A percentile compares a stretch with the other conserved stretches of the same genome.
phyloP scores from a whole-genome alignment of 129 eudicot species.

The Artemisia annua region DNA sequence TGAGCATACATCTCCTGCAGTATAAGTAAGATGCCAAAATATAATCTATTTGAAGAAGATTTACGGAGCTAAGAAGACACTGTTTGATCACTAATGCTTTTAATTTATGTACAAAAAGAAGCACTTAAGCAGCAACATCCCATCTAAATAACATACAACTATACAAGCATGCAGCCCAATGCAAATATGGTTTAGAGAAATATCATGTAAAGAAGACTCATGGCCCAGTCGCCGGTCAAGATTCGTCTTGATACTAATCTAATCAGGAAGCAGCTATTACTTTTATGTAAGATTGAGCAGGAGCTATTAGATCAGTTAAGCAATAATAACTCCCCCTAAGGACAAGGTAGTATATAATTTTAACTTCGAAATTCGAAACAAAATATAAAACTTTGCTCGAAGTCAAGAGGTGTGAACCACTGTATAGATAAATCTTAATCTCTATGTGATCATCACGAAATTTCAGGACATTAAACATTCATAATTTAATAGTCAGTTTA shows the following conservation, averaged over 20 bases:
- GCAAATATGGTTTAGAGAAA: conserved; percentile 7
- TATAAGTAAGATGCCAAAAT: conserved; percentile 13
- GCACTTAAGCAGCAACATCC: not conserved
- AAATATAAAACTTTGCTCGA: not conserved
- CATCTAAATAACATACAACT: not conserved
- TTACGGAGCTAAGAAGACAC: conserved; percentile 4
- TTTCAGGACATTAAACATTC: not conserved
- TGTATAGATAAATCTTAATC: not conserved
- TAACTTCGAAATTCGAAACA: not conserved
- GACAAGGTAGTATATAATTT: not conserved
- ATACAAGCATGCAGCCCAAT: conserved; percentile 14
- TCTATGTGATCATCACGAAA: not conserved
- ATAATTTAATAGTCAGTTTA: not conserved
- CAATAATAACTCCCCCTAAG: not conserved
- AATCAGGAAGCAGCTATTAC: conserved; percentile 11
- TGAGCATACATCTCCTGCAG: conserved; percentile 94
- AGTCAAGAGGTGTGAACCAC: not conserved
- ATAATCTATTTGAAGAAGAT: not conserved
- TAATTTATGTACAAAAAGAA: conserved; percentile 1
- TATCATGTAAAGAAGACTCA: not conserved
- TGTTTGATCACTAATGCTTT: conserved; percentile 4
- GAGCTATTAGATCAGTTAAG: not conserved
- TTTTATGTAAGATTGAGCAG: conserved; percentile 6
- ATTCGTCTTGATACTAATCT: not conserved
- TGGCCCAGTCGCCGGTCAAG: conserved; percentile 4